These are phyloP conservation scores for Gossypium sturtianum DNA, from an alignment of 345 rosid species.

Conservation along the genomic window DNA sequence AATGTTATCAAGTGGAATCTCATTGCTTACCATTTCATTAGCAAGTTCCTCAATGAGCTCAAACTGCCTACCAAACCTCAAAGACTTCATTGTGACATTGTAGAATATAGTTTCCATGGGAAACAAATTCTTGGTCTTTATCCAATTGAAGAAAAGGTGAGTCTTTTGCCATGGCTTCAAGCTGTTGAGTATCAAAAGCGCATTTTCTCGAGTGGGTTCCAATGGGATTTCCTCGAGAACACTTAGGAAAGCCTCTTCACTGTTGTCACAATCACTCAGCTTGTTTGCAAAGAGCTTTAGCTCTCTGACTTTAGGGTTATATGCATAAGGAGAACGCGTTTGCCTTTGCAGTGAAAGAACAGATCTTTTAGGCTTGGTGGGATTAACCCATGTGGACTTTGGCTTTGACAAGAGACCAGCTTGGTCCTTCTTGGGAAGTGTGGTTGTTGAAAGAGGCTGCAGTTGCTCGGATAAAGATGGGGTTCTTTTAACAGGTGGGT, in stretches of 20 bases:
- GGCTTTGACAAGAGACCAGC: conserved; percentile 55
- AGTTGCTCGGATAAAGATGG: conserved; percentile 85
- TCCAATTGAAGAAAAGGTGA: conserved; percentile 67
- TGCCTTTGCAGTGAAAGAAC: conserved; percentile 85
- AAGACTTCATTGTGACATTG: conserved; percentile 73
- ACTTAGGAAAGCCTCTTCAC: conserved; percentile 40
- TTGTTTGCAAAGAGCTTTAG: conserved; percentile 61
- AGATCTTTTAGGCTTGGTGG: conserved; percentile 71
- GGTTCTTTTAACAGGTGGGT: conserved; percentile 27
- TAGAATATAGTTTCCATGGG: conserved; percentile 82
- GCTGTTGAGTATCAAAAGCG: conserved; percentile 62
- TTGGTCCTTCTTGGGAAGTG: conserved; percentile 32
- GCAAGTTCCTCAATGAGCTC: conserved; percentile 76
- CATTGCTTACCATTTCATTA: conserved; percentile 69
- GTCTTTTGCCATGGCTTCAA: conserved; percentile 66
- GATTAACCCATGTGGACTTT: conserved; percentile 82
- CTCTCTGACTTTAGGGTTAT: conserved; percentile 59
- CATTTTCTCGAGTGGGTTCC: conserved; percentile 53
- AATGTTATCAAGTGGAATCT: conserved; percentile 76
- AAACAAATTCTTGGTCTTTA: conserved; percentile 56
- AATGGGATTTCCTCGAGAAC: conserved; percentile 53
- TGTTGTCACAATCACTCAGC: conserved; percentile 48
- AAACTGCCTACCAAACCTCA: conserved; percentile 85
- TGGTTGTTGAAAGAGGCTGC: conserved; percentile 64
- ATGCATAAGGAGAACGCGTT: conserved; percentile 50